Evolutionary conservation across 208 protist genomes (phyloP), one percentile per base, ranked within the genome.

Genomic region (Acanthamoeba quina): DNA sequence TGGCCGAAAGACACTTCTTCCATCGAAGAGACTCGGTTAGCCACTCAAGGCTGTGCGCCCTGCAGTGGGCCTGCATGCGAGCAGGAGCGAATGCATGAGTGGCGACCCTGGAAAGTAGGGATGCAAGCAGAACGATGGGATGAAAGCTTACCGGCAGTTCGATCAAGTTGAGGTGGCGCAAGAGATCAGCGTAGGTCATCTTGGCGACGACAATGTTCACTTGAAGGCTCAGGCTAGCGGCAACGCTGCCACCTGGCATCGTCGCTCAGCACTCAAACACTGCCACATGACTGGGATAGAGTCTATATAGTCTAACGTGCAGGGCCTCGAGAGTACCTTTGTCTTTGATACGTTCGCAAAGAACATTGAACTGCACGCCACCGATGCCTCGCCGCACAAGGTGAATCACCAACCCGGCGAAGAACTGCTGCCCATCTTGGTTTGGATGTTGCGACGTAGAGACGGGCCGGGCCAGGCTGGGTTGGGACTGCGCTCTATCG

Each of bases 1-100:
- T 91, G 24, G 85, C 85, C 11, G 85, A 74, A 41, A 91, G 29
- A 58, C 85, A 74, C 85, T 91, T 91, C 62, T 91, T 91, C 56
- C 89, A 68, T 17, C 89, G 64, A 29, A 93, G 89, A 29, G 52
- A 83, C 24, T 93, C 89, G 13, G 89, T 93, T 2, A 93, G 56
- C 89, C 89, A 93, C 56, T 93, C 89, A 2, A 93, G 47, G 31
- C 21, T 62, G 15, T 93, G 89, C 37, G 44, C 37, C 17, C 68
- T 26, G 31, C 85, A 91, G 21, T 74, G 21, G 29, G 26, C 41
- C 85, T 91, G 49, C 41, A 44, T 4, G 41, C 4, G 41, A 44
- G 41, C 41, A 44, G 41, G 41, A 44, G 4, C 41, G 41, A 44
- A 4, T 44, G 41, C 41, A 44, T 44, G 41, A 44, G 41, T 44